Evolutionary conservation across 805 yeast genomes (phyloP).

Genomic region (Pichia insulana): DNA sequence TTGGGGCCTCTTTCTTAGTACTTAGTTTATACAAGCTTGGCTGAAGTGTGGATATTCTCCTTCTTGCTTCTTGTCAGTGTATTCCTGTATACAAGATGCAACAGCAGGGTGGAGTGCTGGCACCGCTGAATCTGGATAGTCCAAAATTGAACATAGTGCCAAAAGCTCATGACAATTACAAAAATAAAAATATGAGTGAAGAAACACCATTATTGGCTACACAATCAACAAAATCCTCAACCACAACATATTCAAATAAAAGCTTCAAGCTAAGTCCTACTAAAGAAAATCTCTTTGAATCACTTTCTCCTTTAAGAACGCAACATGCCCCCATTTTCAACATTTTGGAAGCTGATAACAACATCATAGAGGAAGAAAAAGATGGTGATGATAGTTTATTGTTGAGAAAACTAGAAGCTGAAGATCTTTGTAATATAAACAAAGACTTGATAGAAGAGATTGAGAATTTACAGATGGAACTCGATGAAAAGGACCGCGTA

Average conservation of each 20-base stretch:
- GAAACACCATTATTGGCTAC: too few relatives aligned
- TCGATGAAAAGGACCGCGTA: slow-evolving; percentile 23
- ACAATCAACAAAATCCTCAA: slow-evolving; percentile 9
- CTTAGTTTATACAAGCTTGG: too few relatives aligned
- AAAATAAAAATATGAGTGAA: neutral
- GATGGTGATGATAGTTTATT: neutral
- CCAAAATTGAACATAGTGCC: neutral
- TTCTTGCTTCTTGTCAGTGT: neutral
- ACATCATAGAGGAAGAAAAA: too few relatives aligned
- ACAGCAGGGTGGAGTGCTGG: neutral
- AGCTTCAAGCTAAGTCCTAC: neutral
- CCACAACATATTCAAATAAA: slow-evolving; percentile 16
- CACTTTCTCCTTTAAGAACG: neutral
- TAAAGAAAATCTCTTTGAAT: neutral
- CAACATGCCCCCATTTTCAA: neutral
- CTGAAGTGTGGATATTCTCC: too few relatives aligned
- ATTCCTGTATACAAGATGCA: neutral
- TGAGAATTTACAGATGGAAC: slow-evolving; percentile 29
- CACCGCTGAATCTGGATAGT: neutral
- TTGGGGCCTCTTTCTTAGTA: neutral
- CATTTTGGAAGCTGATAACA: neutral
- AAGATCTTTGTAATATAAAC: slow-evolving; percentile 23
- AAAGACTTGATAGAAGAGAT: slow-evolving; percentile 27
- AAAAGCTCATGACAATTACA: neutral
- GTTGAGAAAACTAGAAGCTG: neutral